Conservation (phyloP, 441 rosid species). For the Gossypium schwendimanii region DNA sequence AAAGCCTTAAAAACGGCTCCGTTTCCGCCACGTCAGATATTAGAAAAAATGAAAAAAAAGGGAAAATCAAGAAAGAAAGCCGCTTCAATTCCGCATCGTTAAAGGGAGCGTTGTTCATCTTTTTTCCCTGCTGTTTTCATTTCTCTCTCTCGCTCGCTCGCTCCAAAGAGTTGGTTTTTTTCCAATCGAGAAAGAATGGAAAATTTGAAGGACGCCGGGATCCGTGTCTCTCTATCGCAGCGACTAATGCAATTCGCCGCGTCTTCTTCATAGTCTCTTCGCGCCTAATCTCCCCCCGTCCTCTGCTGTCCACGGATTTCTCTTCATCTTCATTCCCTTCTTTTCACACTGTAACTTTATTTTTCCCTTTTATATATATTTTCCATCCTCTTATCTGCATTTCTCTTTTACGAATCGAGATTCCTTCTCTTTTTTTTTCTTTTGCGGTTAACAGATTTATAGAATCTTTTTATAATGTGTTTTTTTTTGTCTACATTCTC, state of each 20-base stretch:
- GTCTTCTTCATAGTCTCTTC: slow-evolving; percentile 17
- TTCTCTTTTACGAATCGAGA: slow-evolving; percentile 5
- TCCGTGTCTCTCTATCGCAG: slow-evolving; percentile 12
- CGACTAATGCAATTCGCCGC: slow-evolving; percentile 14
- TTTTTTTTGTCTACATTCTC: slow-evolving; percentile 15
- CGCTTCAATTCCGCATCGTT: slow-evolving; percentile 48
- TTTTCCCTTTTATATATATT: not conserved
- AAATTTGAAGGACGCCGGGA: slow-evolving; percentile 10
- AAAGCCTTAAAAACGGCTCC: slow-evolving; percentile 27
- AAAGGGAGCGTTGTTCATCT: not conserved
- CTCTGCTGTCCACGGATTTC: slow-evolving; percentile 7
- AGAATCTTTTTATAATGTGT: not conserved
- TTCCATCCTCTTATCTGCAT: not conserved
- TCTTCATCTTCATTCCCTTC: slow-evolving; percentile 7
- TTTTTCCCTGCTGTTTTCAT: not conserved
- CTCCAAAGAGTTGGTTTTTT: slow-evolving; percentile 2
- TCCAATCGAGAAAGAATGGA: not conserved
- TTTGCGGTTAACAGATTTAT: not conserved
- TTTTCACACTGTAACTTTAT: slow-evolving; percentile 12
- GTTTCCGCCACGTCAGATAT: slow-evolving; percentile 35
- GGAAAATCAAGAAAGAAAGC: slow-evolving; percentile 9
- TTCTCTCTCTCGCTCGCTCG: slow-evolving; percentile 8
- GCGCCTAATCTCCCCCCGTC: slow-evolving; percentile 18
- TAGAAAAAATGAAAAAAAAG: not conserved
- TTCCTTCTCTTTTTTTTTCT: not conserved